Evolutionary conservation across 2,329 filamentous ascomycete species (phyloP).

Genomic region (Colletotrichum tropicicola): DNA sequence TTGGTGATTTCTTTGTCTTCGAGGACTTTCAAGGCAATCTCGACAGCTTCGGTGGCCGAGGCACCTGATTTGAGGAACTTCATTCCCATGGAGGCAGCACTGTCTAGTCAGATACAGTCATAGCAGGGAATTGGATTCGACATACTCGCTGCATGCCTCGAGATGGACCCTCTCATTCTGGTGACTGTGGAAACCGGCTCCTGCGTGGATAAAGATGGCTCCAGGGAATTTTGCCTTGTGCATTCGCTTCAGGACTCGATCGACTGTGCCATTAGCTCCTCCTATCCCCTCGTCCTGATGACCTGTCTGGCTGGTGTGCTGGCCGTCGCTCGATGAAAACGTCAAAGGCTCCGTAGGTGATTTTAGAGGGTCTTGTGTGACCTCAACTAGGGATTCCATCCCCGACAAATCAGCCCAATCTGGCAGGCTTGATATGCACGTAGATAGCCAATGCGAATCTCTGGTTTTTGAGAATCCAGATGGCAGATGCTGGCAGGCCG

Average conservation of each 20-base stretch:
- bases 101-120: constrained; percentile 44
- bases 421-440: not conserved
- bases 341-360: not conserved
- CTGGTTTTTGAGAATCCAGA: too few species aligned
- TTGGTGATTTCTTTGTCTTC: constrained; percentile 98
- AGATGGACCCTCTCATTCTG: constrained; percentile 88
- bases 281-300: not conserved
- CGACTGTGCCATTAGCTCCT: constrained; percentile 51
- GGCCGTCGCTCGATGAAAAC: not conserved
- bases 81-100: constrained; percentile 88
- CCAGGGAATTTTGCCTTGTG: constrained; percentile 54
- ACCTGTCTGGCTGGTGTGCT: not conserved
- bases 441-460: not conserved
- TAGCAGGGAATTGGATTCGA: not conserved
- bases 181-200: constrained; percentile 90
- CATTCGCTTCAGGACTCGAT: constrained; percentile 46
- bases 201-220: constrained; percentile 95
- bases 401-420: not conserved
- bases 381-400: constrained; percentile 11
- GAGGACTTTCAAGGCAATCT: constrained; percentile 85
- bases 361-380: not conserved
- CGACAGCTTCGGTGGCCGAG: constrained; percentile 86
- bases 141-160: constrained; percentile 87
- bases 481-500: too few species aligned
- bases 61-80: constrained; percentile 80